phyloP scores from a whole-genome alignment of 345 rosid genomes.

The thale cress (Arabidopsis thaliana) region TAIR10.1 NC_003075.7:12114001-12114500 shows the following conservation, averaged over 20 bases:
- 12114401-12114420: conserved; percentile 67
- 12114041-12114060: no score
- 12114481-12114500: conserved; percentile 43
- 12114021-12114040: no score
- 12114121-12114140: conserved; percentile 94
- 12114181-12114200: conserved; percentile 68
- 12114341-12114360: conserved; percentile 58
- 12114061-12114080: no score
- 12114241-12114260: conserved; percentile 75
- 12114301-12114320: conserved; percentile 80
- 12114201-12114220: conserved; percentile 86
- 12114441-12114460: conserved; percentile 40
- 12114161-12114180: conserved; percentile 70
- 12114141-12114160: conserved; percentile 77
- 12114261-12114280: conserved; percentile 74
- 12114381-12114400: conserved; percentile 57
- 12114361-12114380: conserved; percentile 53
- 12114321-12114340: conserved; percentile 60
- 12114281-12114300: conserved; percentile 66
- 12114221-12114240: conserved; percentile 88
- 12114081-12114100: no score
- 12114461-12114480: conserved; percentile 6
- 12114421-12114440: conserved; percentile 53
- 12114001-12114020: no score
- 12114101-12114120: conserved; percentile 50